Conservation (phyloP, 2,329 filamentous ascomycete genomes). For the Fusarium sp. region DNA sequence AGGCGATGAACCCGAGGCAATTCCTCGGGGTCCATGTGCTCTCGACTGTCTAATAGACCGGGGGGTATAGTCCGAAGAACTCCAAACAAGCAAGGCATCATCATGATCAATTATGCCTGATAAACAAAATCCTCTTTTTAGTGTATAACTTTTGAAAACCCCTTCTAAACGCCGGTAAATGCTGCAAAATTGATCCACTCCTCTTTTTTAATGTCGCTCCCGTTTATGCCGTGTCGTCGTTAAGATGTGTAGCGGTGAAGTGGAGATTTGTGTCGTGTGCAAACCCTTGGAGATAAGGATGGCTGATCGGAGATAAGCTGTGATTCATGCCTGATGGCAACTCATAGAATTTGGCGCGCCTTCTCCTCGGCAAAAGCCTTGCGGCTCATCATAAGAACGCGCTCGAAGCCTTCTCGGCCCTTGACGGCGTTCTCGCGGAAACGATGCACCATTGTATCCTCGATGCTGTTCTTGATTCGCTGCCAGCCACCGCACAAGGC, state of each 20-base stretch:
- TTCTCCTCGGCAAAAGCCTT: constrained; percentile 92
- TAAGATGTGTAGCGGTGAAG: constrained; percentile 35
- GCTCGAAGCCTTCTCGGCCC: constrained; percentile 94
- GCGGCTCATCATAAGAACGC: constrained; percentile 91
- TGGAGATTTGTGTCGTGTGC: constrained; percentile 40
- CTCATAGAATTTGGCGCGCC: constrained; percentile 60
- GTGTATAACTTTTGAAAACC: constrained; percentile 28
- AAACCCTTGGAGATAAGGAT: constrained; percentile 16
- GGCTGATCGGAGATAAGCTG: constrained; percentile 9
- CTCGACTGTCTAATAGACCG: constrained; percentile 47
- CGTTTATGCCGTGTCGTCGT: constrained; percentile 42
- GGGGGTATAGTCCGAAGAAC: constrained; percentile 47
- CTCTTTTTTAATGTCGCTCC: constrained; percentile 34
- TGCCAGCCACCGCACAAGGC: constrained; percentile 97
- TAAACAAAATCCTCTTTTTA: constrained; percentile 26
- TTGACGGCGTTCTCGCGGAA: constrained; percentile 93
- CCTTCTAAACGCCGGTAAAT: constrained; percentile 45
- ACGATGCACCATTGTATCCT: constrained; percentile 87
- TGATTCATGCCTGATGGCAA: neutral
- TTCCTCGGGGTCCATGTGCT: constrained; percentile 35
- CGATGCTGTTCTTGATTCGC: constrained; percentile 94
- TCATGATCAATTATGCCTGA: neutral
- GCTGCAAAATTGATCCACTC: constrained; percentile 33
- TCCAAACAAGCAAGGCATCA: constrained; percentile 37
- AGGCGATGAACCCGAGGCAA: constrained; percentile 37